Evolutionary conservation across 306 rosid species (phyloP), one percentile per base, ranked within the genome.

Genomic region (Pueraria montana): DNA sequence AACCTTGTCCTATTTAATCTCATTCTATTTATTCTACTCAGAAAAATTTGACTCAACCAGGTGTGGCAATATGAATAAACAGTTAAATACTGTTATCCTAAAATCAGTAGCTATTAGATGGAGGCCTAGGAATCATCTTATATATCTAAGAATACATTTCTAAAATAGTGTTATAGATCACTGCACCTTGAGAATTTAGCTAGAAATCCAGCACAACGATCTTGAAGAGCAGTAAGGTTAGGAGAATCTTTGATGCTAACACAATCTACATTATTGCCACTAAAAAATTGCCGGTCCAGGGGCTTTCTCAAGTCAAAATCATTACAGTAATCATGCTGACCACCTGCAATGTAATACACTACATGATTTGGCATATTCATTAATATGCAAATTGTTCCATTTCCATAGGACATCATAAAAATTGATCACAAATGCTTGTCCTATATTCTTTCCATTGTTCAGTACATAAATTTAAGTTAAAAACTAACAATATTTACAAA

Each of bases 251-350:
- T 91, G 72, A 90, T 81, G 89, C 96, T 88, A 77, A 92, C 81
- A 82, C 96, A 95, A 62, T 91, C 94, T 58, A 92, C 88, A 72
- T 61, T 81, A 77, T 32, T 81, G 76, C 94, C 91, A 13, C 79
- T 86, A 16, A 87, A 82, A 88, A 84, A 92, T 9, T 92, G 96
- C 71, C 96, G 88, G 56, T 91, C 97, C 78, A 93, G 76, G 42
- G 97, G 98, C 85, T 90, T 93, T 65, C 92, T 85, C 88, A 95
- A 87, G 84, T 38, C 43, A 87, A 93, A 92, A 62, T 93, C 94
- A 76, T 87, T 89, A 90, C 98, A 89, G 67, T 88, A 93, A 73
- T 92, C 93, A 10, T 74, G 87, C 80, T 87, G 90, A 34, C 80
- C 81, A 80, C 87, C 95, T 95, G 56, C 55, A 84, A 36, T 21